phyloP scores from a whole-genome alignment of 805 yeast genomes.

The Saturnispora besseyi region DNA sequence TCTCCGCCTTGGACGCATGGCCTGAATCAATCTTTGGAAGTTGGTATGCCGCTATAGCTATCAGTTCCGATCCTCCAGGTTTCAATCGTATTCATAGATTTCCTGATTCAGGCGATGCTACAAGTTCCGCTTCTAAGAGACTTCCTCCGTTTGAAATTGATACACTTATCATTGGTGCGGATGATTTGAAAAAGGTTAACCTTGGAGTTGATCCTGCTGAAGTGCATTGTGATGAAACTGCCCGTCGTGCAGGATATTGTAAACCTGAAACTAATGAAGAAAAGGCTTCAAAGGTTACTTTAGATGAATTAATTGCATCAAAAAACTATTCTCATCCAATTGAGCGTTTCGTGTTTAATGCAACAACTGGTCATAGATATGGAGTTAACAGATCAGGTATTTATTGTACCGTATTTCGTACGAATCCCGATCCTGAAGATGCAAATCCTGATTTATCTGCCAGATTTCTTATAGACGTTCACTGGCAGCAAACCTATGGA shows the following conservation, averaged over 20 bases:
- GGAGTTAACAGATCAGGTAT: constrained; percentile 17
- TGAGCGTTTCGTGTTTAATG: constrained; percentile 12
- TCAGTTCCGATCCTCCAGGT: background rate
- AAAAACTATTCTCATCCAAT: constrained; percentile 13
- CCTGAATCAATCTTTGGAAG: background rate
- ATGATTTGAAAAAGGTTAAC: background rate
- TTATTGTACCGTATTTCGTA: constrained; percentile 23
- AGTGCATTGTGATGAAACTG: background rate
- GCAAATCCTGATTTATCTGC: background rate
- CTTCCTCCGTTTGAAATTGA: background rate
- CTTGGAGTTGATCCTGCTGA: background rate
- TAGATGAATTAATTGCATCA: constrained; percentile 17
- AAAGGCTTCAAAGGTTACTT: background rate
- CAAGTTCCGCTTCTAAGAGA: no score
- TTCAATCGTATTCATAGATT: background rate
- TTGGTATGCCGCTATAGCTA: background rate
- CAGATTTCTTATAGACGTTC: constrained; percentile 9
- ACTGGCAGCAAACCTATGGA: constrained; percentile 28
- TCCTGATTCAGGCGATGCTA: background rate
- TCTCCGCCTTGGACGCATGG: background rate
- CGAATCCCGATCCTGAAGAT: constrained; percentile 12
- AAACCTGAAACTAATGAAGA: background rate
- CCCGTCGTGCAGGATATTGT: background rate
- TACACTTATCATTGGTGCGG: background rate
- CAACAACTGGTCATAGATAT: constrained; percentile 11